phyloP scores from a whole-genome alignment of 2,329 filamentous ascomycete genomes.

The Nannizziopsis barbatae region DNA sequence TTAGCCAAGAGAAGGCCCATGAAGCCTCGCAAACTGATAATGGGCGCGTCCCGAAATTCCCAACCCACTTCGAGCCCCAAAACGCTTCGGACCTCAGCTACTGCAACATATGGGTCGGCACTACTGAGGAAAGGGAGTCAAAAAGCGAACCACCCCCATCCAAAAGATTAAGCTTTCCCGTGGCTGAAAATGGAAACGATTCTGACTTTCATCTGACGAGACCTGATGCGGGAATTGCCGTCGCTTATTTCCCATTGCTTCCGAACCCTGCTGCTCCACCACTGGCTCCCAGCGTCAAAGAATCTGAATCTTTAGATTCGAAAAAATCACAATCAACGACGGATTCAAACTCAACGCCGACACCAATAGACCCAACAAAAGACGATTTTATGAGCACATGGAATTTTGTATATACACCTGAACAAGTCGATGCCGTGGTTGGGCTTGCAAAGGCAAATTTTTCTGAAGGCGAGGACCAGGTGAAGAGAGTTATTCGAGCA shows the following conservation, averaged over 20 bases:
- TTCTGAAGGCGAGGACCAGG: slow-evolving; percentile 65
- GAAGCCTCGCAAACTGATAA: slow-evolving; percentile 33
- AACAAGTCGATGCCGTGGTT: slow-evolving; percentile 79
- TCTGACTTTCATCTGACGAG: slow-evolving; percentile 59
- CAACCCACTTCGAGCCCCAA: slow-evolving; percentile 1
- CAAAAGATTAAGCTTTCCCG: slow-evolving; percentile 38
- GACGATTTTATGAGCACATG: slow-evolving; percentile 88
- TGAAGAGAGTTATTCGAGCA: slow-evolving; percentile 65
- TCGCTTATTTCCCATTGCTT: slow-evolving; percentile 84
- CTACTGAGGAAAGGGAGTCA: slow-evolving; percentile 58
- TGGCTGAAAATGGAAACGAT: slow-evolving; percentile 47
- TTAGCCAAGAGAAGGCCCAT: slow-evolving; percentile 26
- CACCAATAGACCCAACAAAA: slow-evolving; percentile 63
- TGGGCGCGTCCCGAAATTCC: slow-evolving; percentile 27
- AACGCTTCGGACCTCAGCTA: slow-evolving; percentile 54
- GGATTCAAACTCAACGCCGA: slow-evolving; percentile 43
- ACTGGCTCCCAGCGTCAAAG: slow-evolving; percentile 2
- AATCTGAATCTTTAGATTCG: slow-evolving; percentile 3
- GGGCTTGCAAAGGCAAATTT: slow-evolving; percentile 78
- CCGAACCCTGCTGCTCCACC: slow-evolving; percentile 51
- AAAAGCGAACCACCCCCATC: slow-evolving; percentile 43
- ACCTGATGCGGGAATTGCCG: slow-evolving; percentile 71
- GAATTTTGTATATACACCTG: slow-evolving; percentile 93
- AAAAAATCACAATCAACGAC: slow-evolving; percentile 15
- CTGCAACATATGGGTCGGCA: slow-evolving; percentile 84